phyloP scores from a whole-genome alignment of 2,329 filamentous ascomycete species.

The Annulohypoxylon truncatum region DNA sequence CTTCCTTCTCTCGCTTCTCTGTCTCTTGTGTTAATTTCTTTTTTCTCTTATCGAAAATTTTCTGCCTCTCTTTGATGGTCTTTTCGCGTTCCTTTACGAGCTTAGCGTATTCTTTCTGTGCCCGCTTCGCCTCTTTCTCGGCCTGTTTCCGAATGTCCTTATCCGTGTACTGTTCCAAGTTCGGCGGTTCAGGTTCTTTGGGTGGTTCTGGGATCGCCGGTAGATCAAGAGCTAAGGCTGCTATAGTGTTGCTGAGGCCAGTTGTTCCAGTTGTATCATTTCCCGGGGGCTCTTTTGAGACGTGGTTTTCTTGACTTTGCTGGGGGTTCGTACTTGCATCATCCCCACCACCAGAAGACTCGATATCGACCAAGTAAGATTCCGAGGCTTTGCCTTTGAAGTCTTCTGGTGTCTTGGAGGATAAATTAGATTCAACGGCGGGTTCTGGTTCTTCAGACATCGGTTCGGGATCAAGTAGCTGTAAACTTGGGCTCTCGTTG shows the following conservation, averaged over 20 bases:
- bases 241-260: slow-evolving; percentile 34
- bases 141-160: slow-evolving; percentile 74
- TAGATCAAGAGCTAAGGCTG: slow-evolving; percentile 48
- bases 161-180: slow-evolving; percentile 69
- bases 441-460: too few species aligned
- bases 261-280: slow-evolving; percentile 15
- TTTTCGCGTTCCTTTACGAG: slow-evolving; percentile 75
- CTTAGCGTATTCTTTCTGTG: slow-evolving; percentile 72
- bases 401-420: not conserved
- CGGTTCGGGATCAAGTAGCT: slow-evolving; percentile 39
- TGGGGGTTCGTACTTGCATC: not conserved
- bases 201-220: slow-evolving; percentile 64
- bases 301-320: slow-evolving; percentile 5
- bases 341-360: not conserved
- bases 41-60: slow-evolving; percentile 66
- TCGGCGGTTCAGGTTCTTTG: slow-evolving; percentile 63
- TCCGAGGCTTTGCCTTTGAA: not conserved
- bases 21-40: slow-evolving; percentile 58
- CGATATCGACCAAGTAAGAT: not conserved
- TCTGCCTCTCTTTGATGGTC: slow-evolving; percentile 71
- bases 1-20: slow-evolving; percentile 56
- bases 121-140: slow-evolving; percentile 73
- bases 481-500: slow-evolving; percentile 41
- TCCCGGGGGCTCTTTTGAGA: not conserved
- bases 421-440: not conserved